These are phyloP conservation scores for Leishmania braziliensis DNA, from an alignment of 208 protist species.

Conservation along the genomic window DNA sequence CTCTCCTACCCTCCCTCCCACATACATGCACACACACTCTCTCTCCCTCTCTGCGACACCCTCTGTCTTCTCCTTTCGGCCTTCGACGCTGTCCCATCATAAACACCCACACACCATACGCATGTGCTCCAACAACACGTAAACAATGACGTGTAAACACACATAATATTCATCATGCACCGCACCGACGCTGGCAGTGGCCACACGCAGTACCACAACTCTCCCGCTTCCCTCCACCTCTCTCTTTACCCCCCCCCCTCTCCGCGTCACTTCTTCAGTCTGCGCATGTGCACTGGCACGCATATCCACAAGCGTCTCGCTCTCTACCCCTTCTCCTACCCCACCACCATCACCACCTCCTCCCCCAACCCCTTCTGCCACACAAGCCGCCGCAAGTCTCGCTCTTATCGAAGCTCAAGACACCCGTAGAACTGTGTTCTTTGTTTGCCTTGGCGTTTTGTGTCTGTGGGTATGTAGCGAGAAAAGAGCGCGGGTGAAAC, in stretches of 20 bases:
- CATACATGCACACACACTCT: neutral
- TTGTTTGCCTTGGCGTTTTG: neutral
- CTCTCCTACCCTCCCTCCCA: neutral
- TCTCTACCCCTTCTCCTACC: neutral
- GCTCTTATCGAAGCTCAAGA: neutral
- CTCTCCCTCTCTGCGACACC: neutral
- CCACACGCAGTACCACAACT: conserved; percentile 5
- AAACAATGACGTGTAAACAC: neutral
- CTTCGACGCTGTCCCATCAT: neutral
- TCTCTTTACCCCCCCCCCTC: neutral
- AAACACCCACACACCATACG: neutral
- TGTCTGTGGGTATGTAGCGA: neutral
- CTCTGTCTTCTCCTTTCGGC: neutral
- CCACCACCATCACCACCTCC: neutral
- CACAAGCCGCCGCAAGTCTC: neutral
- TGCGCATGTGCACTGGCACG: neutral
- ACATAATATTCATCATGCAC: neutral
- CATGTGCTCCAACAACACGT: neutral
- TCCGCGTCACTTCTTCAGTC: neutral
- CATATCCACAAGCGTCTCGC: neutral
- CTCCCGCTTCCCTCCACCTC: conserved; percentile 3
- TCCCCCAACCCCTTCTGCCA: neutral
- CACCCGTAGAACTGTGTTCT: no score
- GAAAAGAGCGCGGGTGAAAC: neutral
- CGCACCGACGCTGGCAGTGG: neutral